Evolutionary conservation across 2,329 filamentous ascomycete genomes (phyloP), one percentile per base, ranked within the genome.

Genomic region (Beauveria pseudobassiana): DNA sequence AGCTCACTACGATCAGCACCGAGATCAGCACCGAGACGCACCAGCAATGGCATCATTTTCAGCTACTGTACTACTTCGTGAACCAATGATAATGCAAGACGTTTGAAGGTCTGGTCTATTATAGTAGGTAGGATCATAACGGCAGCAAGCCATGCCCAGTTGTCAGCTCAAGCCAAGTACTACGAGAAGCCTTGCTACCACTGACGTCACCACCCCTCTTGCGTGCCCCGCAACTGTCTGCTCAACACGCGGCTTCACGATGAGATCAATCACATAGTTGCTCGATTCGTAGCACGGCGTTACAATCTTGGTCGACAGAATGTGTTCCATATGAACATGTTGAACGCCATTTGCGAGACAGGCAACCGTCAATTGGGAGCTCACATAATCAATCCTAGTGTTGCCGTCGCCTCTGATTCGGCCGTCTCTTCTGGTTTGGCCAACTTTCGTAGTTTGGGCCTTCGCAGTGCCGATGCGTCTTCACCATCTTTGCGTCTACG

Each of bases 41-140:
- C 34, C 16, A 42, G 46, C 34, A 58, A 58, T 58, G 46, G 55
- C 55, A 50, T 50, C 45, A 58, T 58, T 58, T 58, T 49, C 55
- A 50, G 45, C 46, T 45, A 18, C 48, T 5, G n/a, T 51, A 20
- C 24, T 9, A 45, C 2, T 30, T 7, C 16, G 7, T 14, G 43
- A 7, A 16, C 57, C 57, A 59, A 59, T 59, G 18, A 52, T 3
- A 45, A 16, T 24, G 24, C 14, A 24, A 34, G 38, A 43, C 20
- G 43, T 22, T 30, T 6, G 16, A 30, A 3, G 24, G 7, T 3
- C 9, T 9, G 40, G 5, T 30, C 20, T 14, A n/a, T 38, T 40
- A 26, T 48, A 49, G 55, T 18, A 30, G 6, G 24, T 18, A 34
- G 34, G 6, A 30, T 7, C 9, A 51, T 4, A 48, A 49, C n/a